These are phyloP conservation scores for Phytophthora tentaculata DNA, from an alignment of 352 stramenopile species.

Conservation along the genomic window DNA sequence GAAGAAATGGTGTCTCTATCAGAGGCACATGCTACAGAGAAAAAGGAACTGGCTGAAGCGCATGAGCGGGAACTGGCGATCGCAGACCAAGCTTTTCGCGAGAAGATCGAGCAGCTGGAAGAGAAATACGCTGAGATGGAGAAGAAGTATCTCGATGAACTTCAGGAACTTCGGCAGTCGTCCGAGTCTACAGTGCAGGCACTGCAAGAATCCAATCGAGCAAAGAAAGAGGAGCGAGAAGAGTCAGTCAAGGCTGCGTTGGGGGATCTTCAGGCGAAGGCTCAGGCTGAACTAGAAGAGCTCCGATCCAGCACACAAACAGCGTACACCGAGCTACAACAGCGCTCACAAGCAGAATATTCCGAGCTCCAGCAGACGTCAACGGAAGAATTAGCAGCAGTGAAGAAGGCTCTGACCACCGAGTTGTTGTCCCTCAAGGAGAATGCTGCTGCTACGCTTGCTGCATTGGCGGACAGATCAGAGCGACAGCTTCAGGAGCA, in stretches of 20 bases:
- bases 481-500: conserved; percentile 34
- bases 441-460: conserved; percentile 31
- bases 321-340: conserved; percentile 35
- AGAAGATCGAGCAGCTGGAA: conserved; percentile 41
- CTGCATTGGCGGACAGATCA: conserved; percentile 29
- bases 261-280: conserved; percentile 27
- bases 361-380: conserved; percentile 28
- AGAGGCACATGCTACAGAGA: conserved; percentile 44
- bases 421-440: conserved; percentile 37
- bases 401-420: conserved; percentile 20
- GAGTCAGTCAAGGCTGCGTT: conserved; percentile 32
- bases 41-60: conserved; percentile 26
- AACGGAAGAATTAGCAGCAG: conserved; percentile 15
- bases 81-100: conserved; percentile 34
- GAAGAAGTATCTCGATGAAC: conserved; percentile 38
- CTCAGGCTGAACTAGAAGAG: conserved; percentile 35
- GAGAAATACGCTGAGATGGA: conserved; percentile 36
- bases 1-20: conserved; percentile 54
- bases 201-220: conserved; percentile 29
- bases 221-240: conserved; percentile 28
- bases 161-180: conserved; percentile 41
- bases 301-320: conserved; percentile 16
- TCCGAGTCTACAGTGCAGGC: conserved; percentile 30
- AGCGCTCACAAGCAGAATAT: conserved; percentile 29
- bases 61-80: conserved; percentile 37